A percentile compares a stretch with the other conserved stretches of the same genome.
These are phyloP conservation scores for Cyberlindnera mississippiensis DNA, from an alignment of 805 yeast species.

Conservation along the genomic window DNA sequence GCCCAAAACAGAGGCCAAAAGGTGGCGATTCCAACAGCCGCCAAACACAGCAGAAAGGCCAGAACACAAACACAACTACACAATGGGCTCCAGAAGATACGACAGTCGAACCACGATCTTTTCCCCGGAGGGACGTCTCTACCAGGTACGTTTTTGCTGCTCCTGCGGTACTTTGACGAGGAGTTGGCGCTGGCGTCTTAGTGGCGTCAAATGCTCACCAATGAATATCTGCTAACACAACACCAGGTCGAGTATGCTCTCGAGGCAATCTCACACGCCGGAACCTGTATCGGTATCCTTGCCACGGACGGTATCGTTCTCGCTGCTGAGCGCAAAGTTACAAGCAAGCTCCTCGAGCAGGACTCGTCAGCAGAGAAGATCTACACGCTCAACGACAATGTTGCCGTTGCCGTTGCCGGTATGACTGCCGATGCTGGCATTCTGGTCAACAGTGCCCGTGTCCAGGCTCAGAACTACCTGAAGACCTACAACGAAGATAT, in stretches of 20 bases:
- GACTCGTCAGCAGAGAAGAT: conserved; percentile 92
- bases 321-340: conserved; percentile 95
- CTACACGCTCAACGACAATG: conserved; percentile 77
- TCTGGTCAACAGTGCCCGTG: conserved; percentile 82
- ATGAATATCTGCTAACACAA: conserved; percentile 5
- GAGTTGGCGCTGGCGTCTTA: background rate
- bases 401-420: conserved; percentile 95
- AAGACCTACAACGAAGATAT: conserved; percentile 87
- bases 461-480: conserved; percentile 77
- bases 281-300: conserved; percentile 93
- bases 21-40: background rate
- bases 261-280: conserved; percentile 97
- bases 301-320: conserved; percentile 85
- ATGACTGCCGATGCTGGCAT: conserved; percentile 96
- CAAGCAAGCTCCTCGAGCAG: conserved; percentile 88
- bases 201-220: conserved; percentile 1
- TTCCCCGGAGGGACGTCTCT: conserved; percentile 97
- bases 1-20: background rate
- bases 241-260: conserved; percentile 84
- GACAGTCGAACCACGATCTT: conserved; percentile 98
- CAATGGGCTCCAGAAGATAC: conserved; percentile 89
- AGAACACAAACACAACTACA: background rate
- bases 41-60: background rate
- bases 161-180: background rate
- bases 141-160: conserved; percentile 55